Evolutionary conservation across 176 grass and related monocot genomes (phyloP), one percentile per base, ranked within the genome.

Genomic region (Coix lacrymajobi): DNA sequence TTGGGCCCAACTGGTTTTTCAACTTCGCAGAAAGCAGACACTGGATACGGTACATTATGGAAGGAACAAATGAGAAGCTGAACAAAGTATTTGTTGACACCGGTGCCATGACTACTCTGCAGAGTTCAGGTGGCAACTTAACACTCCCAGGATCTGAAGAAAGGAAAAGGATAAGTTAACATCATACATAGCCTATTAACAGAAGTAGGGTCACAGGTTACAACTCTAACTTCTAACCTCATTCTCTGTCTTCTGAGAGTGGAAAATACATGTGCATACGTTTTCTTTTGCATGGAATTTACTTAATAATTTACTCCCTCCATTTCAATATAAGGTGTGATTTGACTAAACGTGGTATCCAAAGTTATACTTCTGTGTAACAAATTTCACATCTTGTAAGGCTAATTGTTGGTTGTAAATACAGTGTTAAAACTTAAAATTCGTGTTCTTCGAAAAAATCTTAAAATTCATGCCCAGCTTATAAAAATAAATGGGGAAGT

Each of bases 41-140:
- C 51, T 97, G 91, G 29, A 97, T 83, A n/a, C 84, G 89, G 41
- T 86, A 73, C 91, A 97, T 93, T 77, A 97, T 87, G 13, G 94
- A 85, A 37, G 94, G 91, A 62, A 87, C 43, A 78, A 83, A 84
- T 30, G 60, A 87, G 70, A 97, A 97, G 40, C 70, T 85, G 66
- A 60, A 49, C 62, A 97, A 57, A 86, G 70, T 91, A 75, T 84
- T 83, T 44, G 84, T 37, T 2, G 84, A 86, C 43, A 97, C 66
- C 41, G 94, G 89, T 49, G 84, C 77, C 81, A 97, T 84, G 64
- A 97, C 88, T 28, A 97, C 62, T 62, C 75, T 91, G 81, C 91
- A 97, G 67, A 97, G 64, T 89, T 91, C 94, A 60, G 91, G 87
- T 26, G 87, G 91, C 87, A 93, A 93, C 80, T 97, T 66, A 75